Conservation (phyloP, 1,284 basidiomycete genomes). For the Pseudozyma tsukubaensis region DNA sequence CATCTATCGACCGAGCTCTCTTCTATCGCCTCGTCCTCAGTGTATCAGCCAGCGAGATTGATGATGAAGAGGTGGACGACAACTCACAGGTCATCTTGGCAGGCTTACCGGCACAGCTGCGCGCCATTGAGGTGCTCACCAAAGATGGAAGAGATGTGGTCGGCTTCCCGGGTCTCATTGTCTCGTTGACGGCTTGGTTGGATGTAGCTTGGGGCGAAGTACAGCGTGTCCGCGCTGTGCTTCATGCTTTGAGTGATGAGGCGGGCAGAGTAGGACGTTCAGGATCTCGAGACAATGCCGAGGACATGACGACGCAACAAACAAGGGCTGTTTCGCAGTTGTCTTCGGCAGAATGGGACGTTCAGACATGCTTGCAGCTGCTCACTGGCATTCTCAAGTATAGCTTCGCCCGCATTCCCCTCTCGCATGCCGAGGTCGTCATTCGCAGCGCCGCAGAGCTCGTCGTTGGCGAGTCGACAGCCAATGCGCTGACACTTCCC, state of each 20-base stretch:
- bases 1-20: slow-evolving; percentile 59
- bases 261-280: slow-evolving; percentile 13
- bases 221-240: slow-evolving; percentile 47
- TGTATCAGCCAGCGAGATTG: slow-evolving; percentile 40
- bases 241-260: slow-evolving; percentile 27
- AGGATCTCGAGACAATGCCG: slow-evolving; percentile 11
- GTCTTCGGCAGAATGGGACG: slow-evolving; percentile 52
- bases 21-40: slow-evolving; percentile 59
- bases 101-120: slow-evolving; percentile 52
- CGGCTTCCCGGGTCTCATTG: slow-evolving; percentile 57
- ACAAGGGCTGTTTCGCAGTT: slow-evolving; percentile 21
- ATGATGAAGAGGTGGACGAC: slow-evolving; percentile 37
- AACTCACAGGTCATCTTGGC: slow-evolving; percentile 34
- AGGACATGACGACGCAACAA: slow-evolving; percentile 19
- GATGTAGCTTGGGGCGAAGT: slow-evolving; percentile 56
- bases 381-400: slow-evolving; percentile 64
- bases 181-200: slow-evolving; percentile 55
- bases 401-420: slow-evolving; percentile 57
- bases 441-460: slow-evolving; percentile 50
- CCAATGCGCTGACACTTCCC: slow-evolving; percentile 24
- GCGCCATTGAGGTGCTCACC: slow-evolving; percentile 61
- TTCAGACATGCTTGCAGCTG: slow-evolving; percentile 55
- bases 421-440: slow-evolving; percentile 52
- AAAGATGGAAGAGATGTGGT: slow-evolving; percentile 63
- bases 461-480: slow-evolving; percentile 38